Evolutionary conservation across 176 grass and related monocot genomes (phyloP), one percentile per base, ranked within the genome.

Genomic region (Musa schizocarpa): DNA sequence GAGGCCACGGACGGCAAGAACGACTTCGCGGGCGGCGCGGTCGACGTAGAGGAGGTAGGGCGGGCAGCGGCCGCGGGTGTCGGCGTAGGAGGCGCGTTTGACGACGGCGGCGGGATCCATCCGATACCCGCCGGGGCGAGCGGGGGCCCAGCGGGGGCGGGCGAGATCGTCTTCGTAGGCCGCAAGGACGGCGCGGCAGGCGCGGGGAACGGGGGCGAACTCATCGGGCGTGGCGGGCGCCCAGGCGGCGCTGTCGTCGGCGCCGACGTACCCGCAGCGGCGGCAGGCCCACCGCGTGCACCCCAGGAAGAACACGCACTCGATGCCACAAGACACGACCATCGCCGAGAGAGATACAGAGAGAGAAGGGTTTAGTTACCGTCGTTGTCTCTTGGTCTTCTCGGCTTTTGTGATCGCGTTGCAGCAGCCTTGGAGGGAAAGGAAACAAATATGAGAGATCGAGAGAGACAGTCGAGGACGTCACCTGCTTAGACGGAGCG

Each of bases 171-270:
- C 14, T 19, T 99, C 95, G 81, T 89, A 92, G 65, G 87, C 65
- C 51, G 95, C 91, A 57, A 99, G 88, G 72, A 99, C 81, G 79
- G 79, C 52, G 70, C 85, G 86, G 84, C 88, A 99, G 65, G 93
- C 63, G 68, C 95, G 90, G 53, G 95, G 95, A 65, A 99, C 78
- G 50, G 84, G 76, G 27, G 89, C 86, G 91, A 99, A 92, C 49
- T 99, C 95, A 0, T 53, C 86, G 2, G 74, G 8, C 2, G 76
- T 14, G 53, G 91, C 95, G 54, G 81, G 25, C 1, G 88, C 91
- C 95, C 91, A 99, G 24, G 88, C 71, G 88, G 91, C 96, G 81
- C 96, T 99, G 86, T 99, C 96, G 91, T 99, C 93, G 16, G 88
- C 88, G 54, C 96, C 96, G 76, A 89, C 84, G 91, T 91, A 87